phyloP scores from a whole-genome alignment of 371 early-diverging fungal species.

The Cokeromyces recurvatus region DNA sequence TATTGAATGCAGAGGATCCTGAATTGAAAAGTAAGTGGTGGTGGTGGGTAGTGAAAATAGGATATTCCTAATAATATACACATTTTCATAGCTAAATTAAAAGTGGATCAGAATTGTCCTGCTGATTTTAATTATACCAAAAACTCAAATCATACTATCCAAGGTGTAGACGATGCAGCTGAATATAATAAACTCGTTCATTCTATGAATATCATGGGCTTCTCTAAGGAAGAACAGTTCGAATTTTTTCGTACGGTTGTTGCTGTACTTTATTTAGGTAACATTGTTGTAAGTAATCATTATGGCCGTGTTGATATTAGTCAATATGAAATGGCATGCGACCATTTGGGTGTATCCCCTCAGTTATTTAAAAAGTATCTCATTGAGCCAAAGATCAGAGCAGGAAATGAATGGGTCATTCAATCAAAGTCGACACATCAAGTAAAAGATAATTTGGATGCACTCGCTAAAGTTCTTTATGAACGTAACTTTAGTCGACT shows the following conservation, averaged over 20 bases:
- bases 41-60: too few species aligned
- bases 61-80: too few species aligned
- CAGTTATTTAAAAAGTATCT: slow-evolving; percentile 85
- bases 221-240: slow-evolving; percentile 70
- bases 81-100: background rate
- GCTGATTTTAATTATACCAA: slow-evolving; percentile 81
- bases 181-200: slow-evolving; percentile 73
- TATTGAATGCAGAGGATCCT: slow-evolving; percentile 84
- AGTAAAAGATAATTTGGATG: slow-evolving; percentile 89
- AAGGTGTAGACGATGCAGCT: slow-evolving; percentile 91
- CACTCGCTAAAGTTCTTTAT: slow-evolving; percentile 93
- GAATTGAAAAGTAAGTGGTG: slow-evolving; percentile 53
- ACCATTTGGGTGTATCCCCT: slow-evolving; percentile 91
- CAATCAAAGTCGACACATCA: slow-evolving; percentile 87
- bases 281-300: slow-evolving; percentile 73
- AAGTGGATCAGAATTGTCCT: slow-evolving; percentile 29
- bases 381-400: slow-evolving; percentile 89
- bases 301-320: slow-evolving; percentile 84
- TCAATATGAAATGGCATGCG: slow-evolving; percentile 82
- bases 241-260: slow-evolving; percentile 87
- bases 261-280: slow-evolving; percentile 96
- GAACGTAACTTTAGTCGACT: slow-evolving; percentile 96
- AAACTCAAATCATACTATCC: slow-evolving; percentile 80
- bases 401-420: slow-evolving; percentile 96
- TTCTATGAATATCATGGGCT: slow-evolving; percentile 83